These are phyloP conservation scores for Protea cynaroides DNA, from an alignment of 164 flowering plant species.

Conservation along the genomic window DNA sequence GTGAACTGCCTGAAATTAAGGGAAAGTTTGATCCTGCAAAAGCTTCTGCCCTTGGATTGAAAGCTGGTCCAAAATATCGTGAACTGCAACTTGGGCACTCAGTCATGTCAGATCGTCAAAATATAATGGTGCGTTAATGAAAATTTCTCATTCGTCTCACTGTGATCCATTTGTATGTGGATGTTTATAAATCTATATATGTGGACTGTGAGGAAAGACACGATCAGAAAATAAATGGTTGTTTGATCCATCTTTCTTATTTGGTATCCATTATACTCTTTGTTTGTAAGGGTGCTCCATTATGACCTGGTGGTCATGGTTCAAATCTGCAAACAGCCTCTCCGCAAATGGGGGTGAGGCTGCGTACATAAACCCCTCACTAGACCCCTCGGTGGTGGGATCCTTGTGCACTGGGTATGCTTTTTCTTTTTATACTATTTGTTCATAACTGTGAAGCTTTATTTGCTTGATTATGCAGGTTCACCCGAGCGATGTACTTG, in stretches of 20 bases:
- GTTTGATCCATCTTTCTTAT: neutral
- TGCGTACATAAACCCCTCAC: no score
- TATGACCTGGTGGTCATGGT: no score
- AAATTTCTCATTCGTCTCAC: neutral
- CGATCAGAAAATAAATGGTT: neutral
- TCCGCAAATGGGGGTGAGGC: no score
- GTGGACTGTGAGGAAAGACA: neutral
- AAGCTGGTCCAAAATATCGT: conserved; percentile 81
- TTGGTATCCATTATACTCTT: neutral
- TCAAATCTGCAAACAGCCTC: no score
- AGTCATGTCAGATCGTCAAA: conserved; percentile 68
- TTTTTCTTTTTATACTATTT: no score
- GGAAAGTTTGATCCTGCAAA: conserved; percentile 86
- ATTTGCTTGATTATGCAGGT: conserved; percentile 44
- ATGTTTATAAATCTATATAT: no score
- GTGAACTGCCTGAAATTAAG: conserved; percentile 39
- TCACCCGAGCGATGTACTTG: conserved; percentile 91
- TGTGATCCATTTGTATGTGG: neutral
- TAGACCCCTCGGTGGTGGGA: no score
- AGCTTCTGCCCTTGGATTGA: conserved; percentile 81
- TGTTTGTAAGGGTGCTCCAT: no score
- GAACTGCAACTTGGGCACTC: conserved; percentile 79
- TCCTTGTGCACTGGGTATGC: no score
- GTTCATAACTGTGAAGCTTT: conserved; percentile 2
- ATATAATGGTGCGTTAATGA: conserved; percentile 53